Base-by-base conservation (phyloP, 805 yeast genomes). In the Hanseniaspora mollemarum region DNA sequence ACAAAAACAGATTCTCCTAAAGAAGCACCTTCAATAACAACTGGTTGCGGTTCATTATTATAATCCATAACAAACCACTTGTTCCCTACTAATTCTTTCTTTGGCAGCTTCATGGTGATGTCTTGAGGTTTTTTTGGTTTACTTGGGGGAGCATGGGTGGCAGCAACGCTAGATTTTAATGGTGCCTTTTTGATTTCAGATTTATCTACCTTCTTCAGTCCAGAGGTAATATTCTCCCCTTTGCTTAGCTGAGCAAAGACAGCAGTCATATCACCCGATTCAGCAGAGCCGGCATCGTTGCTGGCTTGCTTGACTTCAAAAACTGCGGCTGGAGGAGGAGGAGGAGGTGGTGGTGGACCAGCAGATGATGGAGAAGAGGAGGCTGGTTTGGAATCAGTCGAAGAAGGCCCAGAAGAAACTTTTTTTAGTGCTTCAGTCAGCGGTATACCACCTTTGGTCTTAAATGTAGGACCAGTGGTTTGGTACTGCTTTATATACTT, bases 41-140 rank as follows among this genome's bases (percentile, higher is more conserved):
- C 77, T 16, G 68, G 66, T n/a, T 59, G 61, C n/a, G 55, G 38
- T 26, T 81, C 72, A 52, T 80, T 83, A 49, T 81, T 83, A 61
- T 70, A 84, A 67, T 88, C 83, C 61, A 87, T 87, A 51, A 92
- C 71, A 57, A 83, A 71, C 98, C 98, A 92, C 60, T 86, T 83
- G 54, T 86, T 83, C 60, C 87, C 96, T 15, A 77, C 72, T 51
- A 92, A 72, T 65, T 87, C 95, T 60, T 77, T 81, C 53, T 82
- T 78, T 55, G 73, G 76, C 57, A 70, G 78, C 53, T 73, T 73
- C 54, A 69, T 70, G 6, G 66, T 63, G 55, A 87, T 69, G 35
- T 75, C 71, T 7, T 76, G 65, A 44, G 95, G 95, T 62, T 87
- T 87, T 72, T 81, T 84, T 53, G 96, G 94, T 40, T 85, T 86